Evolutionary conservation across 495 filamentous ascomycete species (phyloP).

Genomic region (Aspergillus biplanus): DNA sequence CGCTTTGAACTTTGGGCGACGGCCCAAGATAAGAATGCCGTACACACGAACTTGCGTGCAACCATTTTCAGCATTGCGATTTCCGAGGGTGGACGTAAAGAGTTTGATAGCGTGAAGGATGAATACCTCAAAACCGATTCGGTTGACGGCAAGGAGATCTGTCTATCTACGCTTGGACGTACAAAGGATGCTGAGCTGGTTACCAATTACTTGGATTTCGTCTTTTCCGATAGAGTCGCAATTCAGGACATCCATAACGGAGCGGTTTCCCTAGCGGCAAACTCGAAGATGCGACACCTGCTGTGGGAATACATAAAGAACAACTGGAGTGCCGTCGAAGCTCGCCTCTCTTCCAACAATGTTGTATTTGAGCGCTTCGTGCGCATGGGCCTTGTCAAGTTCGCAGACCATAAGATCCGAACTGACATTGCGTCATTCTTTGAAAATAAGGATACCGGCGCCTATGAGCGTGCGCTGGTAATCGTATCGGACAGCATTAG

Average conservation of each 20-base stretch:
- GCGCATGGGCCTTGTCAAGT: conserved; percentile 73
- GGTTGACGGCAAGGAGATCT: conserved; percentile 88
- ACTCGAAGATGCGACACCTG: conserved; percentile 66
- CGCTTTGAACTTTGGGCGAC: conserved; percentile 76
- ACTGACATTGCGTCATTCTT: conserved; percentile 86
- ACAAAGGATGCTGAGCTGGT: conserved; percentile 70
- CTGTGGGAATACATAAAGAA: conserved; percentile 85
- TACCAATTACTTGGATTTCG: conserved; percentile 71
- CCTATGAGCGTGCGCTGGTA: conserved; percentile 76
- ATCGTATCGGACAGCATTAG: conserved; percentile 80
- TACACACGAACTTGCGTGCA: conserved; percentile 78
- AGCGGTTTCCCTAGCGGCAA: conserved; percentile 69
- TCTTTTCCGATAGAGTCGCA: conserved; percentile 76
- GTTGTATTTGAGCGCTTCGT: conserved; percentile 88
- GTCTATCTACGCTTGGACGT: conserved; percentile 74
- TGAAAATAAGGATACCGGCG: conserved; percentile 74
- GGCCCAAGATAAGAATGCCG: conserved; percentile 64
- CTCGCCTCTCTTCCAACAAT: conserved; percentile 74
- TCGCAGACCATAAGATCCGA: conserved; percentile 67
- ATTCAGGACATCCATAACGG: conserved; percentile 86
- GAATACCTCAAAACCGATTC: conserved; percentile 81
- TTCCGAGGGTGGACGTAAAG: conserved; percentile 63
- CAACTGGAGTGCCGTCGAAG: conserved; percentile 71
- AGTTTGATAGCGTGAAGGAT: conserved; percentile 75
- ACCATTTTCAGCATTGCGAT: conserved; percentile 82